Evolutionary conservation across 139 green algal genomes (phyloP).

Genomic region (Microglena sp.): DNA sequence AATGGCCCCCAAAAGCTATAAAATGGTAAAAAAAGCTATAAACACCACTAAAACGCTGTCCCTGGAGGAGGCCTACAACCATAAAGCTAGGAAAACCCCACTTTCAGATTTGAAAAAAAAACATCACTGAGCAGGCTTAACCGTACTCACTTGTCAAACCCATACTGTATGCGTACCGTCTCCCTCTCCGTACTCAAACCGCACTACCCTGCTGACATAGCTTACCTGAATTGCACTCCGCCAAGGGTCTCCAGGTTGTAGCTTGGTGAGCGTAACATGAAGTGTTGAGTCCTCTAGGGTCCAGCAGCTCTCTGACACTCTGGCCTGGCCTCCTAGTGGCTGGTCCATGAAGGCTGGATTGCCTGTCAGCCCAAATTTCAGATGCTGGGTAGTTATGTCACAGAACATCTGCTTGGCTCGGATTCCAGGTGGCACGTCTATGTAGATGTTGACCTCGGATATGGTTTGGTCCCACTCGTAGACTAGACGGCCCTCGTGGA

Average conservation of each 20-base stretch:
- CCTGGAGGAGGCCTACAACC: too few species aligned
- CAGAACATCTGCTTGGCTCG: slow-evolving; percentile 57
- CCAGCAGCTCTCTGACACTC: slow-evolving; percentile 7
- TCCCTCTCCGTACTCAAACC: too few species aligned
- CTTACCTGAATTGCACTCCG: slow-evolving; percentile 43
- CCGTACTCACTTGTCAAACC: too few species aligned
- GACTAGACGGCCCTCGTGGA: slow-evolving; percentile 39
- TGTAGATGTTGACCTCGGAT: slow-evolving; percentile 61
- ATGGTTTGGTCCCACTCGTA: slow-evolving; percentile 91
- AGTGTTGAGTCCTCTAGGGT: slow-evolving; percentile 45
- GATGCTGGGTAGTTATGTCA: slow-evolving; percentile 35
- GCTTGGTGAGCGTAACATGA: slow-evolving; percentile 64
- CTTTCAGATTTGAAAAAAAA: too few species aligned
- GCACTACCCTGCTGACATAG: too few species aligned
- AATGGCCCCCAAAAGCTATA: too few species aligned
- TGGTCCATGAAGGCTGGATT: slow-evolving; percentile 9
- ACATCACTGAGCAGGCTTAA: too few species aligned
- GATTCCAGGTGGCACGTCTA: slow-evolving; percentile 59
- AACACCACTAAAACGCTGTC: too few species aligned
- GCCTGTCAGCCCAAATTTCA: slow-evolving; percentile 53
- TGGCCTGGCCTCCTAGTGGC: neutral
- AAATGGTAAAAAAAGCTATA: too few species aligned
- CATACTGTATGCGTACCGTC: too few species aligned
- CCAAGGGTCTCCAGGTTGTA: slow-evolving; percentile 67
- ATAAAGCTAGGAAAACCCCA: too few species aligned